Evolutionary conservation across 2,329 filamentous ascomycete species (phyloP), one percentile per base, ranked within the genome.

Genomic region (Hypomyces rosellus): DNA sequence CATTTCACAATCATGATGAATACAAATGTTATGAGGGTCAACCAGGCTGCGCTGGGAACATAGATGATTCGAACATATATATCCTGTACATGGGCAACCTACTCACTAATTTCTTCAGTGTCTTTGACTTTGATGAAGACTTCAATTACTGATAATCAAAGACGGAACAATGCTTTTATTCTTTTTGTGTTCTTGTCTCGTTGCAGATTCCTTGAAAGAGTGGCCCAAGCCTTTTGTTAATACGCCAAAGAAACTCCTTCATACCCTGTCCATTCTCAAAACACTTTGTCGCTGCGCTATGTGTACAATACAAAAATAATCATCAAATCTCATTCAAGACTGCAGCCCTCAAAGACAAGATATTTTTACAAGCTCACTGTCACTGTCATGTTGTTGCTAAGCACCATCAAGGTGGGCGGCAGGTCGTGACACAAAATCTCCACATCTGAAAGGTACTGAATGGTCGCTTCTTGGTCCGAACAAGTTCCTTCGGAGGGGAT

Each of bases 311-410:
- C 25, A 30, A 30, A 30, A 30, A 30, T 11, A 30, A 6, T 30
- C 25, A 30, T 30, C 6, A 30, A 30, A 30, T 20, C 6, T 30
- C 25, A 30, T 30, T 30, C 25, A 30, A 11, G 9, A 2, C 25
- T 30, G 25, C 6, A 8, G 25, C 25, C 25, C 25, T 30, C 25
- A 40, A 38, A 39, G n/a, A 6, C 30, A 30, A n/a, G 15, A 25
- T 39, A 15, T 6, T 7, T 38, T 44, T 60, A 88, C 54, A 89
- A 67, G 64, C 84, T 87, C 61, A 87, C 86, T 6, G 86, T 95
- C 43, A 95, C 89, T 14, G 88, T 95, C 86, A 95, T 90, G 61
- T 84, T 89, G 67, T 95, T 95, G 67, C 86, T 90, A 68, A 95
- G 78, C 37, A 95, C 86, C 65, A 95, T 71, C 60, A 95, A 65